phyloP scores from a whole-genome alignment of 768 basidiomycete genomes.

The Russula sp. region DNA sequence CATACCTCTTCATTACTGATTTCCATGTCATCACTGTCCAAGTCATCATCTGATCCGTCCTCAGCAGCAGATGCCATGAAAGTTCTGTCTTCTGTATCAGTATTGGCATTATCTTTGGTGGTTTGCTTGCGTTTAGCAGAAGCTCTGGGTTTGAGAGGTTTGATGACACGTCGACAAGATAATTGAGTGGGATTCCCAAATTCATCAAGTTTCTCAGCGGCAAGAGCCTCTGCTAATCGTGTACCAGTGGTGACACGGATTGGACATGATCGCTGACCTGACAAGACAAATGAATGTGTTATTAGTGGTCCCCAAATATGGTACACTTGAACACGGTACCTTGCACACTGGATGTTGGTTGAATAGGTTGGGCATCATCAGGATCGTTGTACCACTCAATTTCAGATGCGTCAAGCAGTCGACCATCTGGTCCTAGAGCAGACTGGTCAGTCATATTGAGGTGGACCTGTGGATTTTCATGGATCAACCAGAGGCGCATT shows the following conservation, averaged over 20 bases:
- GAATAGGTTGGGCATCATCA: no score
- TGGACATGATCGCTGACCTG: background rate
- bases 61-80: background rate
- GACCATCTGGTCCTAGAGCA: background rate
- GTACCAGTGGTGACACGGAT: background rate
- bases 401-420: background rate
- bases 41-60: no score
- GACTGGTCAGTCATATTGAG: background rate
- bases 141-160: background rate
- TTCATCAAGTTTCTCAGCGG: background rate
- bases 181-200: background rate
- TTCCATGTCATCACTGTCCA: no score
- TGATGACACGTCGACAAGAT: no score
- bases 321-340: background rate
- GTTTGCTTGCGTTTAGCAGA: background rate
- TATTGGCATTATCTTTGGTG: background rate
- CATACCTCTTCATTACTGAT: no score
- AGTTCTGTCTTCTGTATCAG: background rate
- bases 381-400: background rate
- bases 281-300: background rate
- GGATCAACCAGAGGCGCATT: no score
- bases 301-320: background rate
- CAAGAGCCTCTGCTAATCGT: background rate
- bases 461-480: background rate
- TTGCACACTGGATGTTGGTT: background rate